Percentiles rank a stretch among this genome's conserved stretches.
Conservation (phyloP, 495 filamentous ascomycete species). For the Podospora pseudopauciseta region DNA sequence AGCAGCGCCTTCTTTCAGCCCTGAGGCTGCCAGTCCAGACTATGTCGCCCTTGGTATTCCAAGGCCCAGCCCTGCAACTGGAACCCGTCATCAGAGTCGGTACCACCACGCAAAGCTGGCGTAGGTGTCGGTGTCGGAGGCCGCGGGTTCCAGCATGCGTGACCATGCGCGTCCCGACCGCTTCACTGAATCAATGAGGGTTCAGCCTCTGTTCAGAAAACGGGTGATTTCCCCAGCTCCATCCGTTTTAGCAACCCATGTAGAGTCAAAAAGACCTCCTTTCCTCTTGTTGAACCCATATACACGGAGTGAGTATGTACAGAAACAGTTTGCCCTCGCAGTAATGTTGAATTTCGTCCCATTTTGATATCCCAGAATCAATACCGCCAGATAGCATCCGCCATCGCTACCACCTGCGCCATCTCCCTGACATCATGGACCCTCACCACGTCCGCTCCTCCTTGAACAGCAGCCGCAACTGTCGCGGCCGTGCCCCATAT, state of each 20-base stretch:
- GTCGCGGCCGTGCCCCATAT: constrained; percentile 86
- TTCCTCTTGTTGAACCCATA: neutral
- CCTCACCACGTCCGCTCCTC: constrained; percentile 91
- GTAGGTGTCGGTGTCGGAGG: no score
- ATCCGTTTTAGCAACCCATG: neutral
- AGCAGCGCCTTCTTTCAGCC: neutral
- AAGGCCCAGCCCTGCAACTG: no score
- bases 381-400: constrained; percentile 80
- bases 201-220: no score
- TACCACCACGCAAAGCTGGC: no score
- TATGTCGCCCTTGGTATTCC: no score
- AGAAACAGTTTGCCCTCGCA: neutral
- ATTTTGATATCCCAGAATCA: constrained; percentile 7
- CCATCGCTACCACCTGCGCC: constrained; percentile 80
- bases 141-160: no score
- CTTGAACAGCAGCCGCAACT: constrained; percentile 79
- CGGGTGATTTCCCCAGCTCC: no score
- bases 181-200: no score
- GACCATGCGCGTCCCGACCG: no score
- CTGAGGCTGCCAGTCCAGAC: no score
- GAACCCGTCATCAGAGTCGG: no score
- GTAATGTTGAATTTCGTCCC: neutral
- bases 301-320: neutral
- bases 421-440: constrained; percentile 95
- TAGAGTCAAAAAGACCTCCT: neutral